Conservation (phyloP, 495 filamentous ascomycete species). For the Thermochaetoides thermophila region DNA sequence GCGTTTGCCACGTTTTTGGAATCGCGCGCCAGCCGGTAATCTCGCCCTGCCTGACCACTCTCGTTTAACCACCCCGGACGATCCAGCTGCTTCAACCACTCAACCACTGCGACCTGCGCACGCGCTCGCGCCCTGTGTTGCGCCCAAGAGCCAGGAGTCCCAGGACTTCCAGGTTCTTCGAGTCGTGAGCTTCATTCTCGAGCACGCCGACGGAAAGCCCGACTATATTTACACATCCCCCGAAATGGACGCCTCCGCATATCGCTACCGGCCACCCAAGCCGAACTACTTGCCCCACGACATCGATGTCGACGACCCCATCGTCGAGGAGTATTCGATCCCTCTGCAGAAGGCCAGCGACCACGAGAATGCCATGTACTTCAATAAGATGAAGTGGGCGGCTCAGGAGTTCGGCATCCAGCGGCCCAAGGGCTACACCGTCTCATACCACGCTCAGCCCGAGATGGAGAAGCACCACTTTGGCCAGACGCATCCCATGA, state of each 20-base stretch:
- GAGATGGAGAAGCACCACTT: constrained; percentile 94
- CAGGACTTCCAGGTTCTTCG: no score
- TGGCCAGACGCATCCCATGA: constrained; percentile 92
- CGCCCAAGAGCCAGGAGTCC: no score
- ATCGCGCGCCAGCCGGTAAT: no score
- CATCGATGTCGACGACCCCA: constrained; percentile 27
- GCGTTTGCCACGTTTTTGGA: no score
- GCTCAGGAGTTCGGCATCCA: constrained; percentile 60
- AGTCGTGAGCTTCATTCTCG: no score
- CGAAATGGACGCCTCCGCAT: constrained; percentile 20
- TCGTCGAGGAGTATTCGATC: constrained; percentile 57
- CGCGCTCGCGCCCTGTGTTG: no score
- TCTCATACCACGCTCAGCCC: constrained; percentile 96
- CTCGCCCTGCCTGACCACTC: no score
- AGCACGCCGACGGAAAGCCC: no score
- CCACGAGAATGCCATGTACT: constrained; percentile 44
- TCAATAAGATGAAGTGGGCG: constrained; percentile 48
- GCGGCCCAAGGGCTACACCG: constrained; percentile 65
- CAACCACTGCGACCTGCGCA: no score
- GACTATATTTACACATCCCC: neutral
- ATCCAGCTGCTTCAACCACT: no score
- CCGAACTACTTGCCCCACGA: constrained; percentile 36
- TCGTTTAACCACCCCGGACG: no score
- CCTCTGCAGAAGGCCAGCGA: constrained; percentile 38
- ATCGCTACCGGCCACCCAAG: constrained; percentile 27